Base-by-base conservation (phyloP, 2,329 filamentous ascomycete genomes). In the Thelonectria olida region DNA sequence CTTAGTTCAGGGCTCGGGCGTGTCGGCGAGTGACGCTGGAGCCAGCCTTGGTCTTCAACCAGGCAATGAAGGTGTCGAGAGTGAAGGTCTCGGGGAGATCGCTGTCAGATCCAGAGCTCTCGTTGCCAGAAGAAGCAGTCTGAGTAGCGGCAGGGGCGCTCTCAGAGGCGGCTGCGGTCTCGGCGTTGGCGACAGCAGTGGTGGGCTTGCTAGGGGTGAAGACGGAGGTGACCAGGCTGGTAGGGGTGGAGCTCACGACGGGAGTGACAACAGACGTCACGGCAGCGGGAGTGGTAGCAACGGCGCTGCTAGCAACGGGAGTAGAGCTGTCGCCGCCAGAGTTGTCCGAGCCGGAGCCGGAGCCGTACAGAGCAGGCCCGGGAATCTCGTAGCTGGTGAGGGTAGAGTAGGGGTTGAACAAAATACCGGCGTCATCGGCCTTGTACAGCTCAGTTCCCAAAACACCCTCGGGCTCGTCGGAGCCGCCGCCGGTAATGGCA, bases 401-500 rank as follows among this genome's bases (percentile, higher is more conserved):
- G 1, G 62, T 63, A 22, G 61, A 61, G 68, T 75, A 75, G 44
- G 72, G 72, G 59, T 76, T 71, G 55, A 77, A 76, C 49, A 69
- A 61, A 53, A 76, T 75, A 45, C 75, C 75, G 2, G 72, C 57
- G 57, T 76, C 73, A n/a, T 65, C 66, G 36, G 69, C 48, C 12
- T 64, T 72, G 67, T 75, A 70, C 27, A 75, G 71, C 48, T 71
- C 64, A 27, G 73, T 73, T 15, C 70, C 74, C n/a, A 77, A 54
- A 15, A 72, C 72, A 34, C 74, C 75, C 59, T 70, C 68, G 39
- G 75, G 74, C 42, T 66, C 73, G 7, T 77, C 76, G 15, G 72
- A 71, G 27, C 78, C 77, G 22, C 73, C 73, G 7, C 82, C 81
- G 39, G 76, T 79, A 58, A 84, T 78, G 66, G 79, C 73, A 28